phyloP scores from a whole-genome alignment of 2,329 filamentous ascomycete species.

The Aspergillus uvarum region DNA sequence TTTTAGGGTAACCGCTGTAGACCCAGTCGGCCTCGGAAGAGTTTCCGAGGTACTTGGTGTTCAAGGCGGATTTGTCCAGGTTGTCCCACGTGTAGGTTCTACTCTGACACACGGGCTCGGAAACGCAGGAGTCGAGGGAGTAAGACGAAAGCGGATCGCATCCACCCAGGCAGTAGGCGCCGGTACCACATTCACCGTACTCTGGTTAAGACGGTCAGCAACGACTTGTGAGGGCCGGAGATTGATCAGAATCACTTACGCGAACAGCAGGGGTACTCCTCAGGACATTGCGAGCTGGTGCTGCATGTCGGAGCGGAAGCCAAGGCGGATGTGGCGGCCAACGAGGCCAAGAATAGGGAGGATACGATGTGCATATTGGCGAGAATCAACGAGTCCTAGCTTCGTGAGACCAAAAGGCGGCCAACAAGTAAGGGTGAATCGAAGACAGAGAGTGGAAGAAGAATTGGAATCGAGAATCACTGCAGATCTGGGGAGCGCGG shows the following conservation, averaged over 20 bases:
- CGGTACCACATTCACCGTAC: slow-evolving; percentile 89
- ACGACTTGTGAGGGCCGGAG: slow-evolving; percentile 8
- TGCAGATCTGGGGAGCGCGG: background rate
- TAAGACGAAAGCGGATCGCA: slow-evolving; percentile 87
- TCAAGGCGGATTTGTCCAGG: slow-evolving; percentile 67
- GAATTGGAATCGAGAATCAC: background rate
- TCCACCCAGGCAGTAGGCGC: slow-evolving; percentile 92
- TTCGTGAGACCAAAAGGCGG: slow-evolving; percentile 13
- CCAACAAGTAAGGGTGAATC: slow-evolving; percentile 15
- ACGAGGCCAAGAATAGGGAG: slow-evolving; percentile 33
- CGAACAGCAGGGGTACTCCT: slow-evolving; percentile 73
- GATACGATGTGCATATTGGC: slow-evolving; percentile 37
- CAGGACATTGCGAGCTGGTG: slow-evolving; percentile 62
- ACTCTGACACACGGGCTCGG: slow-evolving; percentile 77
- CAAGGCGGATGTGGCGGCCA: slow-evolving; percentile 34
- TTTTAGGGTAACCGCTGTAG: slow-evolving; percentile 71
- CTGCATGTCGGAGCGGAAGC: slow-evolving; percentile 37
- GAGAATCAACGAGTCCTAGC: slow-evolving; percentile 18
- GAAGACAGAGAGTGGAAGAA: slow-evolving; percentile 1
- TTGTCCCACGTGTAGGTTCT: slow-evolving; percentile 71
- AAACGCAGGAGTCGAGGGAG: slow-evolving; percentile 79
- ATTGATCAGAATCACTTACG: slow-evolving; percentile 56
- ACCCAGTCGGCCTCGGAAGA: slow-evolving; percentile 81
- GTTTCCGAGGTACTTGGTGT: slow-evolving; percentile 84
- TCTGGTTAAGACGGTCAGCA: slow-evolving; percentile 52